phyloP scores from a whole-genome alignment of 495 filamentous ascomycete genomes.

The Collariella sp. region DNA sequence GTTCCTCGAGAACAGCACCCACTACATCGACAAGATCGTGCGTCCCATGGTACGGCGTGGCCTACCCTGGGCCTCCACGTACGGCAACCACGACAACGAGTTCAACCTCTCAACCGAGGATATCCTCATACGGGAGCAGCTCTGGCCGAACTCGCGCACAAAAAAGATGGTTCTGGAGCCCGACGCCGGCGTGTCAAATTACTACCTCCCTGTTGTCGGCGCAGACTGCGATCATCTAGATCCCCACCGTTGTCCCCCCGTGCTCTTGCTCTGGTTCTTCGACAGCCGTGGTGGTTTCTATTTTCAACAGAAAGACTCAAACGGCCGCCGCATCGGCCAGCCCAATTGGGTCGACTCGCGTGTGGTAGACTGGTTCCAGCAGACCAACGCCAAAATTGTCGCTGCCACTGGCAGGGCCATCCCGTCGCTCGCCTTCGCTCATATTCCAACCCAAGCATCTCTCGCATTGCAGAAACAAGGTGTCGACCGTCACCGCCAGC shows the following conservation, averaged over 20 bases:
- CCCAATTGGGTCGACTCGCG: conserved; percentile 39
- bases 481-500: conserved; percentile 36
- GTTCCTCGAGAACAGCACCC: conserved; percentile 46
- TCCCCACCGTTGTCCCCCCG: conserved; percentile 17
- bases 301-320: conserved; percentile 38
- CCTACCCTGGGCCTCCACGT: conserved; percentile 58
- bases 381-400: conserved; percentile 37
- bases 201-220: conserved; percentile 48
- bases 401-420: conserved; percentile 33
- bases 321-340: conserved; percentile 23
- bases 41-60: conserved; percentile 42
- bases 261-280: conserved; percentile 66
- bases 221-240: conserved; percentile 14
- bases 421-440: conserved; percentile 63
- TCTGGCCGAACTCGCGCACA: conserved; percentile 48
- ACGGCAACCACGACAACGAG: conserved; percentile 66
- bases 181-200: conserved; percentile 58
- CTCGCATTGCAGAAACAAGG: conserved; percentile 42
- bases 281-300: conserved; percentile 56
- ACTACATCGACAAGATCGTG: conserved; percentile 56
- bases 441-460: conserved; percentile 58
- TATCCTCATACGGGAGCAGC: conserved; percentile 48
- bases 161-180: conserved; percentile 33
- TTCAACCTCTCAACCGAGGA: conserved; percentile 48
- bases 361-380: conserved; percentile 54